Conservation (phyloP, 345 rosid species). For the Clausena lansium region DNA sequence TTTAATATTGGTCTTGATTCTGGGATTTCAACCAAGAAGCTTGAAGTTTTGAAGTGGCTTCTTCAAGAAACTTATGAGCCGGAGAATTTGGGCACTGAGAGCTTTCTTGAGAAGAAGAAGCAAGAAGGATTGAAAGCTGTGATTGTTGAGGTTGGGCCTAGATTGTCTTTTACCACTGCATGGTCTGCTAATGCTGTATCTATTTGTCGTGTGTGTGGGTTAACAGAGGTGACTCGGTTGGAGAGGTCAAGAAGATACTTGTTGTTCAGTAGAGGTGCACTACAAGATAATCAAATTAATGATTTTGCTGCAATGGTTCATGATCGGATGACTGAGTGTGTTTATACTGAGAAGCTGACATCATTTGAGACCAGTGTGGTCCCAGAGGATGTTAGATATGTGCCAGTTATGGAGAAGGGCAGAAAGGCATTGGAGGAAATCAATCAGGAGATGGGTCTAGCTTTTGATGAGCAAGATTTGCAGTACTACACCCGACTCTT, state of each 20-base stretch:
- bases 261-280: slow-evolving; percentile 51
- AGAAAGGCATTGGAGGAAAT: slow-evolving; percentile 83
- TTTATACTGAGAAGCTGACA: slow-evolving; percentile 50
- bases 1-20: slow-evolving; percentile 67
- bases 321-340: slow-evolving; percentile 90
- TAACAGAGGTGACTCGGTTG: slow-evolving; percentile 69
- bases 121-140: slow-evolving; percentile 55
- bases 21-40: slow-evolving; percentile 45
- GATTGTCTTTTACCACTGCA: slow-evolving; percentile 88
- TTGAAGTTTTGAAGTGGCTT: slow-evolving; percentile 70
- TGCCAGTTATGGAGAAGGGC: slow-evolving; percentile 89
- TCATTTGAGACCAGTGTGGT: slow-evolving; percentile 69
- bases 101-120: slow-evolving; percentile 78
- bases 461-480: slow-evolving; percentile 92
- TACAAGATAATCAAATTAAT: slow-evolving; percentile 51
- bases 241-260: slow-evolving; percentile 89
- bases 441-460: slow-evolving; percentile 87
- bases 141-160: slow-evolving; percentile 82
- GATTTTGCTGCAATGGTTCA: slow-evolving; percentile 84
- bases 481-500: slow-evolving; percentile 81
- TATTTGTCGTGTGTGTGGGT: slow-evolving; percentile 74
- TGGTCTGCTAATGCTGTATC: slow-evolving; percentile 97
- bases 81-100: slow-evolving; percentile 66
- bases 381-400: slow-evolving; percentile 66
- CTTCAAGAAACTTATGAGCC: slow-evolving; percentile 90